A percentile compares a stretch with the other conserved stretches of the same genome.
Evolutionary conservation across 805 yeast species (phyloP).

Genomic region (Spathaspora gorwiae): DNA sequence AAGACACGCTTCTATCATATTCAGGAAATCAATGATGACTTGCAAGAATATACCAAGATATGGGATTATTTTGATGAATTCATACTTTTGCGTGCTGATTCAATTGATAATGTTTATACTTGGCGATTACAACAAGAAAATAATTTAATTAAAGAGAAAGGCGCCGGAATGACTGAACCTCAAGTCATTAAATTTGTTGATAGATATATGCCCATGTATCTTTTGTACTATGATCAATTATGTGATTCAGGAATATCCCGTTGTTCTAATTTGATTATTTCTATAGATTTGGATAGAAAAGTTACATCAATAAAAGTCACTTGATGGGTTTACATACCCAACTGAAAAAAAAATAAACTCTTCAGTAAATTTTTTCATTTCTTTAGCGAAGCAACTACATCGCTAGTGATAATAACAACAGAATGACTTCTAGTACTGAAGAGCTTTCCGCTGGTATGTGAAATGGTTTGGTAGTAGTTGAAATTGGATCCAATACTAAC

Average conservation of each 20-base stretch:
- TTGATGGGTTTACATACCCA: background rate
- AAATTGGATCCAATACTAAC: background rate
- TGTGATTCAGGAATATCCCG: constrained; percentile 13
- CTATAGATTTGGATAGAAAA: constrained; percentile 6
- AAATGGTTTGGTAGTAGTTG: background rate
- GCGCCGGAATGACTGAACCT: constrained; percentile 76
- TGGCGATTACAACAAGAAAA: constrained; percentile 85
- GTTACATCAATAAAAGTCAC: background rate
- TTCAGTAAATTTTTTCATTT: background rate
- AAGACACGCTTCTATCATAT: constrained; percentile 23
- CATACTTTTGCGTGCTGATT: constrained; percentile 56
- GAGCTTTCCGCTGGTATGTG: constrained; percentile 8
- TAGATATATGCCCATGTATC: constrained; percentile 83
- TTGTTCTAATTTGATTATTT: constrained; percentile 4
- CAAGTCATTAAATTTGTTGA: constrained; percentile 68
- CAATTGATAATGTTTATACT: constrained; percentile 56
- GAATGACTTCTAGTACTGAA: background rate
- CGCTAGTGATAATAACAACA: background rate
- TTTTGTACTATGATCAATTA: constrained; percentile 55
- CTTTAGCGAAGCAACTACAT: background rate
- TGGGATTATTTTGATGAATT: constrained; percentile 61
- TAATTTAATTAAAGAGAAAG: constrained; percentile 46
- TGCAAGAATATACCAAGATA: constrained; percentile 48
- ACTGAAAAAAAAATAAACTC: background rate
- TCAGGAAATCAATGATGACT: constrained; percentile 45